phyloP scores from a whole-genome alignment of 192 early-diverging fungal genomes.

The Gryganskiella cystojenkinii region DNA sequence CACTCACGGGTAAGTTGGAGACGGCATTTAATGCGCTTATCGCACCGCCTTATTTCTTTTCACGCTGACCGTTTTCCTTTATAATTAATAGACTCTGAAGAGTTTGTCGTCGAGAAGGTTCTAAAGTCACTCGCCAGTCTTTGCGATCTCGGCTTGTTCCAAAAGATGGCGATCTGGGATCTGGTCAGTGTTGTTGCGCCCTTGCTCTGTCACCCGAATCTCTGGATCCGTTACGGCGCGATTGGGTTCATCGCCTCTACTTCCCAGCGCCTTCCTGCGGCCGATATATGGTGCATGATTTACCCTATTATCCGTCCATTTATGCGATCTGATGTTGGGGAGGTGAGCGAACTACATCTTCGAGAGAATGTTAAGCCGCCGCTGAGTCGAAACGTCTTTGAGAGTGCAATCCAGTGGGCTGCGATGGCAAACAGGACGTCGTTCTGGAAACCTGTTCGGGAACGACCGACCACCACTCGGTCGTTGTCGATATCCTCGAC shows the following conservation, averaged over 20 bases:
- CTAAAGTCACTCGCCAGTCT: constrained; percentile 85
- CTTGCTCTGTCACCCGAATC: constrained; percentile 82
- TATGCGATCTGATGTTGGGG: constrained; percentile 70
- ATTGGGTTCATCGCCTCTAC: constrained; percentile 76
- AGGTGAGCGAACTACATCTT: constrained; percentile 69
- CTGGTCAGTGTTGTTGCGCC: constrained; percentile 75
- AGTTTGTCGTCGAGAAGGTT: constrained; percentile 93
- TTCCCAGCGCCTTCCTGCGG: constrained; percentile 67
- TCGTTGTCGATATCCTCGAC: constrained; percentile 33
- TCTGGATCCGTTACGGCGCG: constrained; percentile 82
- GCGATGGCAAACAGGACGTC: constrained; percentile 63
- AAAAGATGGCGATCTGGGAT: constrained; percentile 82
- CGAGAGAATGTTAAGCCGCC: constrained; percentile 76
- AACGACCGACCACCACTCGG: constrained; percentile 37
- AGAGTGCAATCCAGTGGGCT: constrained; percentile 57
- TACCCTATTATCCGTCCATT: constrained; percentile 79
- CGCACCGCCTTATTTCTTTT: not conserved
- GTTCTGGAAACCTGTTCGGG: constrained; percentile 64
- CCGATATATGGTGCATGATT: constrained; percentile 82
- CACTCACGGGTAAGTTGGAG: constrained; percentile 67
- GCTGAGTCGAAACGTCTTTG: constrained; percentile 55
- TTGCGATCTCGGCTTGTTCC: constrained; percentile 79
- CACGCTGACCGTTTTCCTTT: too few species aligned
- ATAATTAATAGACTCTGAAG: constrained; percentile 85
- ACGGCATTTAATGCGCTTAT: not conserved